Base-by-base conservation (phyloP, 768 basidiomycete species). In the Boletus rubescentipes region DNA sequence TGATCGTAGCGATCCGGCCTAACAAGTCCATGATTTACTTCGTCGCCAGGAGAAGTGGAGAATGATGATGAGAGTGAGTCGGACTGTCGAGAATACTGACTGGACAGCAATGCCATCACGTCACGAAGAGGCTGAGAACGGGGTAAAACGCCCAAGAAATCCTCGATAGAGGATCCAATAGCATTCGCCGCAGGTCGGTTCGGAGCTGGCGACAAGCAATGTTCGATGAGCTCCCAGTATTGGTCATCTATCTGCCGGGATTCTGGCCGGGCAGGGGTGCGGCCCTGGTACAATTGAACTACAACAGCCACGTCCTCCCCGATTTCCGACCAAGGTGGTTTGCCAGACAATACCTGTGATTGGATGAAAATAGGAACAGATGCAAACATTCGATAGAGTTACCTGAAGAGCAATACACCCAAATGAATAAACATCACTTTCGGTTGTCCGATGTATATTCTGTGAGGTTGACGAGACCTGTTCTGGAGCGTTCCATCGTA, bases 401-500 rank as follows among this genome's bases (percentile, higher is more conserved):
- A 16, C 51, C 45, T 48, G 45, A 21, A 38, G 30, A 5, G 30
- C 46, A 3, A 52, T 39, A 6, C 45, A 48, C 11, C 51, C 51
- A 32, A 52, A 47, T 7, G 51, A 52, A 21, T 39, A 52, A 10
- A 52, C 10, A 48, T 52, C 51, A 26, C 29, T 52, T 32, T 39
- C 8, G 5, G 51, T 23, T 23, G 51, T 48, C 36, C 30, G 36
- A 18, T 2, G 2, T 29, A 36, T 29, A 3, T 0, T 3, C n/a
- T 23, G 12, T 6, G 15, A 12, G 8, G 6, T 34, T 6, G 21
- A 39, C 16, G 0, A 5, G 31, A 52, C 15, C 2, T 52, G 51
- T n/a, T 52, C 51, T 26, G 45, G 51, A 9, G 51, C 37, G 12
- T 5, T 23, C 51, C 51, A 52, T 32, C 51, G 45, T 5, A 52